Evolutionary conservation across 2,329 filamentous ascomycete species (phyloP), one percentile per base, ranked within the genome.

Genomic region (Nemania sp.): DNA sequence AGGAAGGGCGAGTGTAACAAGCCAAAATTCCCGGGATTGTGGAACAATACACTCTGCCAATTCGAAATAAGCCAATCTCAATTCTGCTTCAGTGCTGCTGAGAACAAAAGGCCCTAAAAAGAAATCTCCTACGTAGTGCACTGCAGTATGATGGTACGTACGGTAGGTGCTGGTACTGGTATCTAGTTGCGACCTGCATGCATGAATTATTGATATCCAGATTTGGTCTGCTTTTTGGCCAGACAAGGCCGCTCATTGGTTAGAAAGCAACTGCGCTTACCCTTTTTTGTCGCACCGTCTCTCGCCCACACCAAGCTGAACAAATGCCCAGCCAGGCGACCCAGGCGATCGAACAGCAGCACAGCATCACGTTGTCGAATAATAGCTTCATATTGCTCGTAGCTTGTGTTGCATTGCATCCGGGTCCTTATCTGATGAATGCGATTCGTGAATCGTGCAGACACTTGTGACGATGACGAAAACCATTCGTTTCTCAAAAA

Each of bases 341-440:
- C 52, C 23, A 44, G 33, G 41, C 39, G 39, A 44, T 20, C 34
- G 5, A 26, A 31, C 36, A 23, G 56, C 40, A 34, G 30, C 52
- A 52, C 45, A 28, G 49, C 56, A 33, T 53, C 50, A 57, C 49
- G 43, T 34, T 33, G 47, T 51, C 56, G 56, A 57, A 31, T 45
- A 19, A 41, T 26, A 28, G 44, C 36, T 55, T 36, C 40, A 43
- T 17, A n/a, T 34, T 31, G 43, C 26, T 41, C 49, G 34, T 23
- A 51, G n/a, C 26, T 22, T 34, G 48, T 43, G 52, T 45, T 12
- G 40, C 26, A 50, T 51, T 40, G 55, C 47, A 49, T 54, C 42
- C 15, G 30, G 19, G 3, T 23, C 33, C 34, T 41, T 20, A 20
- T 50, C 30, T 46, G 41, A 14, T 23, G 24, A 22, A 40, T 34